Percentiles rank a stretch among this genome's conserved stretches.
These are phyloP conservation scores for Tardiomyces digboiensis DNA, from an alignment of 1,139 yeast genomes.

Conservation along the genomic window DNA sequence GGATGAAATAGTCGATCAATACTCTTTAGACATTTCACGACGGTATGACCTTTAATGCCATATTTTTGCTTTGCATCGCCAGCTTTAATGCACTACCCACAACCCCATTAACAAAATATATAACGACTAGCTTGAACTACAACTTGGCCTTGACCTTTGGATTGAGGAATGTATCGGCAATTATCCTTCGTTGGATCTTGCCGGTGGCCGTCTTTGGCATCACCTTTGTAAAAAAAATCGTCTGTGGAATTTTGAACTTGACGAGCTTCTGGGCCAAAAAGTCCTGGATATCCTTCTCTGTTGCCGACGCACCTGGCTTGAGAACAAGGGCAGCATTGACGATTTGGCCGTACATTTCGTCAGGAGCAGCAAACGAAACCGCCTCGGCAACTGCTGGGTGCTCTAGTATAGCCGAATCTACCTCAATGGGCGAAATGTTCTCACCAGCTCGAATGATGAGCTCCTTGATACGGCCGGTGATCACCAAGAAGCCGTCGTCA, in stretches of 20 bases:
- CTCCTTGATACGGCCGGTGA: slow-evolving; percentile 61
- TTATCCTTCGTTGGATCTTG: slow-evolving; percentile 53
- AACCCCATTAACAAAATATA: too few relatives aligned
- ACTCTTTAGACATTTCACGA: not conserved
- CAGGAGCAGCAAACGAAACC: slow-evolving; percentile 57
- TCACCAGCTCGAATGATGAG: slow-evolving; percentile 63
- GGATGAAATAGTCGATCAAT: not conserved
- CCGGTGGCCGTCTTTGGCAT: slow-evolving; percentile 69
- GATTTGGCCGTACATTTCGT: slow-evolving; percentile 54
- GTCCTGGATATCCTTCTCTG: slow-evolving; percentile 35
- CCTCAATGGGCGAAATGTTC: slow-evolving; percentile 57
- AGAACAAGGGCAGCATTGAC: slow-evolving; percentile 58
- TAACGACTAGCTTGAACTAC: too few relatives aligned
- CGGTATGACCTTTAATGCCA: not conserved
- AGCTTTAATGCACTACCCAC: too few relatives aligned
- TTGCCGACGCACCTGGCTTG: slow-evolving; percentile 29
- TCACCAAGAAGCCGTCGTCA: slow-evolving; percentile 43
- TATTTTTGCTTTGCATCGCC: too few relatives aligned
- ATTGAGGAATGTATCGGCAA: slow-evolving; percentile 34
- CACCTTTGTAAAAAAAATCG: slow-evolving; percentile 45
- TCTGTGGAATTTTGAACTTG: slow-evolving; percentile 47
- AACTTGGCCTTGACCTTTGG: slow-evolving; percentile 19
- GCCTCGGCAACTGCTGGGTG: slow-evolving; percentile 54
- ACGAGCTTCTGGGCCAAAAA: slow-evolving; percentile 39
- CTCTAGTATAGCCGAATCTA: slow-evolving; percentile 46